These are phyloP conservation scores for Asterophora lycoperdoides DNA, from an alignment of 768 basidiomycete species.

Conservation along the genomic window DNA sequence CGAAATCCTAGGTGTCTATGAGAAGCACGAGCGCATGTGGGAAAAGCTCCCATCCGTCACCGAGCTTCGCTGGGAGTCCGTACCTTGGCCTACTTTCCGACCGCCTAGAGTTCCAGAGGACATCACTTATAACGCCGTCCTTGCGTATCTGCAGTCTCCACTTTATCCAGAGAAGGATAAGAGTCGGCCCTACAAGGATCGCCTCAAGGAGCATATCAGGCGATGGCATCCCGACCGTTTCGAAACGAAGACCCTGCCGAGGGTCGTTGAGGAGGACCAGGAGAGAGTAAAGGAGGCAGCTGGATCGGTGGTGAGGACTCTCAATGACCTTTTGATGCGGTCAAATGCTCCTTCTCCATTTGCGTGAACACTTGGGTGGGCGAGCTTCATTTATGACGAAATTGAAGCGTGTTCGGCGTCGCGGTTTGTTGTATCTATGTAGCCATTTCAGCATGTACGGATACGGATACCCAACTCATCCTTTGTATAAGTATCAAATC, in stretches of 20 bases:
- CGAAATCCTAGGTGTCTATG: slow-evolving; percentile 52
- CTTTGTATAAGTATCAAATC: slow-evolving; percentile 25
- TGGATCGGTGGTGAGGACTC: slow-evolving; percentile 62
- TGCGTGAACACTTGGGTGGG: slow-evolving; percentile 21
- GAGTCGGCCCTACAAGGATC: slow-evolving; percentile 56
- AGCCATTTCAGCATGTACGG: slow-evolving; percentile 24
- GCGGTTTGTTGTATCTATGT: slow-evolving; percentile 19
- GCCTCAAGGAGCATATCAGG: slow-evolving; percentile 70
- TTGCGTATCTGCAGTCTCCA: slow-evolving; percentile 58
- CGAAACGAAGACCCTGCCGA: slow-evolving; percentile 60
- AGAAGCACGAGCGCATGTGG: slow-evolving; percentile 64
- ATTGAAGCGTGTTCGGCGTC: slow-evolving; percentile 10
- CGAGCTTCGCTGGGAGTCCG: slow-evolving; percentile 56
- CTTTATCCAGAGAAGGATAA: slow-evolving; percentile 50
- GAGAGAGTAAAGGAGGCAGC: slow-evolving; percentile 71
- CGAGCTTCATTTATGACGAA: slow-evolving; percentile 6
- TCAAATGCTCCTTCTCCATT: slow-evolving; percentile 37
- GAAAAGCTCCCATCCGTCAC: slow-evolving; percentile 33
- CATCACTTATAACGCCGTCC: slow-evolving; percentile 50
- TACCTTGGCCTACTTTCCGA: slow-evolving; percentile 74
- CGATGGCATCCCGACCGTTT: slow-evolving; percentile 85
- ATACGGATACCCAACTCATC: slow-evolving; percentile 24
- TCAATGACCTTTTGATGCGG: slow-evolving; percentile 66
- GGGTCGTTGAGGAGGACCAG: slow-evolving; percentile 59
- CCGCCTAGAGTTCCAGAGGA: slow-evolving; percentile 55